Evolutionary conservation across 306 rosid genomes (phyloP).

Genomic region (peach (Prunus persica)): DNA sequence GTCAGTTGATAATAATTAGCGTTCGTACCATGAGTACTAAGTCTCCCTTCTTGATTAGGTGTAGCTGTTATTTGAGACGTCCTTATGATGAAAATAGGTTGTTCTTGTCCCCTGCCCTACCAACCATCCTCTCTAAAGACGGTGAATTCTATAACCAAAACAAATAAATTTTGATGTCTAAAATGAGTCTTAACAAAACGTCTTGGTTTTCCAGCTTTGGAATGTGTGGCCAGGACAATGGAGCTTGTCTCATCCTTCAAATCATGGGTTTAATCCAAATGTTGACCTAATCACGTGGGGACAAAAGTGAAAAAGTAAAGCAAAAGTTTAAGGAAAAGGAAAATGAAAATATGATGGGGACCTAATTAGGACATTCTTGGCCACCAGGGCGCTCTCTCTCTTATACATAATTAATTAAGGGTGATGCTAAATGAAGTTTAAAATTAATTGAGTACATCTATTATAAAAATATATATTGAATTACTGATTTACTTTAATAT

Average conservation of each 20-base stretch:
- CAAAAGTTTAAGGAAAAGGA: not conserved
- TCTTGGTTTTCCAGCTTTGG: conserved; percentile 16
- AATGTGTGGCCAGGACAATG: not conserved
- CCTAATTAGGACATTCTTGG: not conserved
- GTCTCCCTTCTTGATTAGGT: not conserved
- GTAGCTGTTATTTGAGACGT: not conserved
- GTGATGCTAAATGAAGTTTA: too few species aligned
- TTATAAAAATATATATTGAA: too few species aligned
- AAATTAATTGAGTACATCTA: too few species aligned
- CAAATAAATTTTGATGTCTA: not conserved
- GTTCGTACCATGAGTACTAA: too few species aligned
- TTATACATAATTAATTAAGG: too few species aligned
- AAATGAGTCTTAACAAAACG: not conserved
- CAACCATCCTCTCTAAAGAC: not conserved
- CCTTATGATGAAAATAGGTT: not conserved
- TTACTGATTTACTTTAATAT: too few species aligned
- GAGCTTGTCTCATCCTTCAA: conserved; percentile 19
- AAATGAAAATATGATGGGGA: not conserved
- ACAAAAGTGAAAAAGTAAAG: not conserved
- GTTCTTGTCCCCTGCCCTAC: not conserved
- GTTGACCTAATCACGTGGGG: conserved; percentile 15
- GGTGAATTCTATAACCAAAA: not conserved
- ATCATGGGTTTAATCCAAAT: conserved; percentile 18
- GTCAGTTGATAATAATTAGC: too few species aligned
- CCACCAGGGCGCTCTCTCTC: not conserved